Evolutionary conservation across 345 rosid genomes (phyloP), one percentile per base, ranked within the genome.

Genomic region (Syzygium oleosum): DNA sequence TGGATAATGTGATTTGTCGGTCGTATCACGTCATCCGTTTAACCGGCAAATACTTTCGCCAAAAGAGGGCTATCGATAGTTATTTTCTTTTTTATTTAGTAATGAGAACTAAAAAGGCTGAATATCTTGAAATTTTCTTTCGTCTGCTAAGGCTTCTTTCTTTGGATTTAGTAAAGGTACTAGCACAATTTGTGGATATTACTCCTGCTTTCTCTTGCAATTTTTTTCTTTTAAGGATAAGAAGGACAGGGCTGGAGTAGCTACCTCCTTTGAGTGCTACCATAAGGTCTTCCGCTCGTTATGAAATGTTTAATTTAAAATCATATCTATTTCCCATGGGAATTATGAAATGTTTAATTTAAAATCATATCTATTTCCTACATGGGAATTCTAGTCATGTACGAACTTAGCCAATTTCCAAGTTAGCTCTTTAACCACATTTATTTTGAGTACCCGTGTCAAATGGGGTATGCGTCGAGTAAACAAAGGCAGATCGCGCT

Each of bases 301-400:
- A n/a, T 0, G 19, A 13, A 12, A 61, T 6, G 34, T 61, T n/a
- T 4, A 1, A 61, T 61, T n/a, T 5, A 12, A 27, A 61, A 61
- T n/a, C 29, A 61, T 0, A n/a, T 12, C 73, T n/a, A n/a, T n/a
- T n/a, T n/a, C n/a, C n/a, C 68, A 61, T 4, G 0, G 0, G 34
- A 61, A n/a, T 61, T n/a, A n/a, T 0, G 19, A 13, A 12, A 61
- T 6, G 34, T 61, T n/a, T 4, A 1, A 61, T 61, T n/a, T 5
- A 12, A 27, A 61, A 61, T n/a, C 29, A 61, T 0, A n/a, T 12
- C 73, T n/a, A n/a, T n/a, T n/a, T n/a, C n/a, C n/a, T n/a, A n/a
- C 41, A 38, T 38, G 41, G 4, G 41, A 38, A 38, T 38, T 38
- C 41, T 38, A 38, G 41, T 38, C 41, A 3, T 3, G 41, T 38